A percentile compares a stretch with the other conserved stretches of the same genome.
phyloP scores from a whole-genome alignment of 306 rosid species.

The Quercus aquifolioides region DNA sequence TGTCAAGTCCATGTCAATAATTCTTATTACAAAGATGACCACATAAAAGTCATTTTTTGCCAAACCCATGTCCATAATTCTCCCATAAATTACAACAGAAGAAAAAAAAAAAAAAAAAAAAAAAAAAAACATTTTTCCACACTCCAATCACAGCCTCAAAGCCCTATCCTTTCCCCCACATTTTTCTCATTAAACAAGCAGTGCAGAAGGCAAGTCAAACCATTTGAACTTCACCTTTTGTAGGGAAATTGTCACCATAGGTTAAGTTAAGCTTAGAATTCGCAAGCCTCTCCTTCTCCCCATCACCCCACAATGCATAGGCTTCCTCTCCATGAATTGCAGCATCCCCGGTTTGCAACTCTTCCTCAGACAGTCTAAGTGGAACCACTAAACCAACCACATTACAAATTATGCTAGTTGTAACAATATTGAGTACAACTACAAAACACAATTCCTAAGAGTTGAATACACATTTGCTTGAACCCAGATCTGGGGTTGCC shows the following conservation, averaged over 20 bases:
- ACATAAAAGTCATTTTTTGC: background rate
- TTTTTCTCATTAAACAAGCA: background rate
- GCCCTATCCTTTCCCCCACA: background rate
- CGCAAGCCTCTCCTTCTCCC: slow-evolving; percentile 36
- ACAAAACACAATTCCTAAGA: slow-evolving; percentile 47
- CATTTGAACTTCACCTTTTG: background rate
- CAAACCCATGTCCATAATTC: background rate
- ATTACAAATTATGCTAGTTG: slow-evolving; percentile 31
- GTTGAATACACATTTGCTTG: slow-evolving; percentile 42
- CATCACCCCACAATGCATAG: slow-evolving; percentile 50
- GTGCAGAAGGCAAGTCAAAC: background rate
- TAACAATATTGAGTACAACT: slow-evolving; percentile 10
- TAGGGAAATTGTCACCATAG: background rate
- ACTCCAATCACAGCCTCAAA: too few relatives aligned
- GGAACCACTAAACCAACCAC: slow-evolving; percentile 12
- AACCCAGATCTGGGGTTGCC: slow-evolving; percentile 14
- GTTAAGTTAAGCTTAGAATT: slow-evolving; percentile 14
- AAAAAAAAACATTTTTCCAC: too few relatives aligned
- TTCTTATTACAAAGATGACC: background rate
- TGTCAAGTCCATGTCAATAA: background rate
- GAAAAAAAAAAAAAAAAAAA: too few relatives aligned
- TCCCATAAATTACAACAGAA: background rate
- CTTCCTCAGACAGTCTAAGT: slow-evolving; percentile 24
- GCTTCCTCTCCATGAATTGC: slow-evolving; percentile 40
- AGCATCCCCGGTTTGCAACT: slow-evolving; percentile 30